A percentile compares a stretch with the other conserved stretches of the same genome.
phyloP scores from a whole-genome alignment of 139 green algal species.

The Zygnema circumcarinatum region DNA sequence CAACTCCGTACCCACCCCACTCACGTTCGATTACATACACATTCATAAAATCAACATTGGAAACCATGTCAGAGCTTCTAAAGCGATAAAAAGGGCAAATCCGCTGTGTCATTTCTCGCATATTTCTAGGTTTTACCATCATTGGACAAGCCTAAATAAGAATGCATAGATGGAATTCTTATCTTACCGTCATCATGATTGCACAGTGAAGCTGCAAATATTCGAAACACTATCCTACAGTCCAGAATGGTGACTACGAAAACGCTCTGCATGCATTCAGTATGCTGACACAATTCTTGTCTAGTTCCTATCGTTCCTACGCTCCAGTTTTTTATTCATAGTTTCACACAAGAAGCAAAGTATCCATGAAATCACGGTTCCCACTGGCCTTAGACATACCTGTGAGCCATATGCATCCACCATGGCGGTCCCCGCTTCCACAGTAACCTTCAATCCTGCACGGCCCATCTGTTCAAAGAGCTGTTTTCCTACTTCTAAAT shows the following conservation, averaged over 20 bases:
- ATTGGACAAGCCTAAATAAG: too few species aligned
- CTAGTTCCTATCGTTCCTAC: background rate
- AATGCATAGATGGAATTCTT: too few species aligned
- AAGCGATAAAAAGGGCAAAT: too few species aligned
- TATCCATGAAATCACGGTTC: too few species aligned
- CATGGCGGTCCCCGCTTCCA: conserved; percentile 30
- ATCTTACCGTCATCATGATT: too few species aligned
- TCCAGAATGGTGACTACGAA: too few species aligned
- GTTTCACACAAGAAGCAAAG: background rate
- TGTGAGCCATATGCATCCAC: conserved; percentile 43
- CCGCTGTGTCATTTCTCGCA: too few species aligned
- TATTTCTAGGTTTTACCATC: background rate
- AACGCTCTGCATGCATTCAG: background rate
- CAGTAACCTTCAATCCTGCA: conserved; percentile 7
- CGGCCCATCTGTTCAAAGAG: conserved; percentile 41
- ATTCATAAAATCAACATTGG: too few species aligned
- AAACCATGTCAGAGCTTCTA: too few species aligned
- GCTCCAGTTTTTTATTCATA: background rate
- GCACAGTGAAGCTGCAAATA: too few species aligned
- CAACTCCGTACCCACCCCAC: too few species aligned
- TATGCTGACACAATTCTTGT: background rate
- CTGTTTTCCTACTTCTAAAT: conserved; percentile 24
- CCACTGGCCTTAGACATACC: conserved; percentile 16
- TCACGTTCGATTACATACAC: background rate
- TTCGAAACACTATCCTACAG: too few species aligned